A percentile compares a stretch with the other conserved stretches of the same genome.
phyloP scores from a whole-genome alignment of 352 stramenopile species.

The Peronospora farinosa region DNA sequence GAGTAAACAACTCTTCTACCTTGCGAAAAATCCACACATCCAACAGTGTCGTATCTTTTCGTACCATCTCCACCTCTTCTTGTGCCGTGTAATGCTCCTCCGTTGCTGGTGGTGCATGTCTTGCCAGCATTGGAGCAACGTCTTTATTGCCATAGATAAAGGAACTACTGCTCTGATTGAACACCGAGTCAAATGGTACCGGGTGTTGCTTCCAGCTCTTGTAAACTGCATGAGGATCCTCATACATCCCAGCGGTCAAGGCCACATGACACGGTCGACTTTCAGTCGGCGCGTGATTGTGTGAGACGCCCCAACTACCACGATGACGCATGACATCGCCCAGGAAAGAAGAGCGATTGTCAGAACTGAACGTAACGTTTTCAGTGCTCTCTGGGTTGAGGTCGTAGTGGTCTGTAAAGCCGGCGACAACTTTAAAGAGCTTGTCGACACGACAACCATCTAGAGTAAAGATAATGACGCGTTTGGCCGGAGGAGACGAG shows the following conservation, averaged over 20 bases:
- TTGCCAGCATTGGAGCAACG: conserved; percentile 77
- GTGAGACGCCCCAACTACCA: conserved; percentile 77
- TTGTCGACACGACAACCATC: conserved; percentile 80
- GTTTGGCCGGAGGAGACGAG: conserved; percentile 40
- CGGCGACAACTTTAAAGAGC: conserved; percentile 60
- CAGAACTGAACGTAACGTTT: background rate
- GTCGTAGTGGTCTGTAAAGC: conserved; percentile 12
- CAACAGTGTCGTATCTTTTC: conserved; percentile 51
- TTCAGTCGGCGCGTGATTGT: conserved; percentile 80
- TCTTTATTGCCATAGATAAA: conserved; percentile 79
- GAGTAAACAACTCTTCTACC: conserved; percentile 43
- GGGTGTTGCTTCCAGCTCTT: conserved; percentile 78
- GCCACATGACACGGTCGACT: conserved; percentile 75
- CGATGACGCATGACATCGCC: conserved; percentile 49
- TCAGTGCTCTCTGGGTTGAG: conserved; percentile 7
- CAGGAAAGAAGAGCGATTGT: conserved; percentile 55
- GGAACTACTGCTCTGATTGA: conserved; percentile 64
- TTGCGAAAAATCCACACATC: conserved; percentile 69
- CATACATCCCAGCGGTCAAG: conserved; percentile 82
- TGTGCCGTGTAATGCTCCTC: conserved; percentile 61
- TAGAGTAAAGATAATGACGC: conserved; percentile 71
- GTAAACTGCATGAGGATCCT: conserved; percentile 77
- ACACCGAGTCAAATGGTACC: conserved; percentile 80
- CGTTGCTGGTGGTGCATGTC: conserved; percentile 48
- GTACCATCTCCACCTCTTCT: conserved; percentile 69